These are phyloP conservation scores for Xylariaceae sp. DNA, from an alignment of 2,329 filamentous ascomycete species.

Conservation along the genomic window DNA sequence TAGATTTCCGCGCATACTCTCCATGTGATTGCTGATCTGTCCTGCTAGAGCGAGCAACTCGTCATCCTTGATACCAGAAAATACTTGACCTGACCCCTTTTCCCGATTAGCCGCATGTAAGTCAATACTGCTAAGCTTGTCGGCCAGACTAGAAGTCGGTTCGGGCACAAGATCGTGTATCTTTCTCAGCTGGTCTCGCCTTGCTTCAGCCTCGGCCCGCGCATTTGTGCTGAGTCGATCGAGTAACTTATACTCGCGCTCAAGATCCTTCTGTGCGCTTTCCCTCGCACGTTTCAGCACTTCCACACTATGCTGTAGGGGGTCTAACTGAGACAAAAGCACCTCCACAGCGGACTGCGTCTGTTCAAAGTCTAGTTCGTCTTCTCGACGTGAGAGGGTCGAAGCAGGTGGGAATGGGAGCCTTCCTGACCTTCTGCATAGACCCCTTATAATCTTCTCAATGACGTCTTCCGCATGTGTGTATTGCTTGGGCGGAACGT, in stretches of 20 bases:
- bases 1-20: slow-evolving; percentile 51
- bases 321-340: slow-evolving; percentile 56
- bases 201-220: slow-evolving; percentile 46
- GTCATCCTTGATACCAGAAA: slow-evolving; percentile 33
- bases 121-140: slow-evolving; percentile 10
- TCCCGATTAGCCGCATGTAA: slow-evolving; percentile 16
- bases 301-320: slow-evolving; percentile 57
- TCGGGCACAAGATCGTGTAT: slow-evolving; percentile 47
- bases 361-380: slow-evolving; percentile 62
- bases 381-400: slow-evolving; percentile 43
- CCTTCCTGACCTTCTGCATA: slow-evolving; percentile 54
- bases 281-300: slow-evolving; percentile 55
- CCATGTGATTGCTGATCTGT: slow-evolving; percentile 51
- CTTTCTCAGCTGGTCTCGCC: slow-evolving; percentile 45
- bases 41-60: slow-evolving; percentile 42
- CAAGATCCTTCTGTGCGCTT: slow-evolving; percentile 51
- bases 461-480: slow-evolving; percentile 53
- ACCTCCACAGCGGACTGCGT: slow-evolving; percentile 54
- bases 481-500: slow-evolving; percentile 45
- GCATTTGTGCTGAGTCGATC: slow-evolving; percentile 51
- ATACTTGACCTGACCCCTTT: slow-evolving; percentile 21
- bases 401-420: slow-evolving; percentile 61
- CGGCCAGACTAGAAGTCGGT: slow-evolving; percentile 8
- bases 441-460: slow-evolving; percentile 47
- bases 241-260: slow-evolving; percentile 50